Percentiles rank a stretch among this genome's conserved stretches.
Evolutionary conservation across 2,329 filamentous ascomycete genomes (phyloP).

Genomic region (Aulographum hederae): DNA sequence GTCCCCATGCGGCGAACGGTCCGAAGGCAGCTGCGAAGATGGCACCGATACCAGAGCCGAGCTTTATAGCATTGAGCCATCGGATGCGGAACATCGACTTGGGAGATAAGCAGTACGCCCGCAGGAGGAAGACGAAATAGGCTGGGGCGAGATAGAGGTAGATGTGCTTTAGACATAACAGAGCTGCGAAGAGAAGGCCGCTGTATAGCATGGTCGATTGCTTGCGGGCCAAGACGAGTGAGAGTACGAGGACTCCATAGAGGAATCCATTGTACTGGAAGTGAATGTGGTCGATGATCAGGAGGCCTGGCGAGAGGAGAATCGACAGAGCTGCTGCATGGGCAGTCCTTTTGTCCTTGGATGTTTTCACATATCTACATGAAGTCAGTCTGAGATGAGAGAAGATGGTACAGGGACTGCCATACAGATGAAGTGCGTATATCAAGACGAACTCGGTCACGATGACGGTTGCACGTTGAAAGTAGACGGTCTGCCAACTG

Average conservation of each 20-base stretch:
- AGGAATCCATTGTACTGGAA: conserved; percentile 98
- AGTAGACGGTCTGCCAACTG: conserved; percentile 87
- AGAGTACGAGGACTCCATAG: conserved; percentile 78
- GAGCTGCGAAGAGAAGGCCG: conserved; percentile 63
- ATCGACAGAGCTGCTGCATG: conserved; percentile 81
- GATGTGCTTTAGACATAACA: conserved; percentile 94
- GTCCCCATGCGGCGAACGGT: conserved; percentile 65
- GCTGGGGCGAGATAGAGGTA: conserved; percentile 92
- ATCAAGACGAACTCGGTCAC: conserved; percentile 67
- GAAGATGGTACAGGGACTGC: conserved; percentile 1
- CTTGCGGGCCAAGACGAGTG: conserved; percentile 64
- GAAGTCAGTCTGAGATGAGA: conserved; percentile 7
- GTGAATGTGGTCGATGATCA: conserved; percentile 97
- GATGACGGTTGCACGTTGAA: conserved; percentile 80
- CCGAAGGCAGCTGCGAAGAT: conserved; percentile 74
- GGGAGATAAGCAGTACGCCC: conserved; percentile 69
- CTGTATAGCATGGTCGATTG: conserved; percentile 58
- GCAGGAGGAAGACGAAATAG: conserved; percentile 86
- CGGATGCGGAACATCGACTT: conserved; percentile 59
- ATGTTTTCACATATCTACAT: conserved; percentile 54
- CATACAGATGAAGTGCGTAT: conserved; percentile 61
- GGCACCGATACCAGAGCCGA: conserved; percentile 51
- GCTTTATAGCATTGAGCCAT: conserved; percentile 65
- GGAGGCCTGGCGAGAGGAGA: conserved; percentile 73
- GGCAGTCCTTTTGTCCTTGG: conserved; percentile 55